phyloP scores from a whole-genome alignment of 371 early-diverging fungal species.

The Mucor piriformis region DNA sequence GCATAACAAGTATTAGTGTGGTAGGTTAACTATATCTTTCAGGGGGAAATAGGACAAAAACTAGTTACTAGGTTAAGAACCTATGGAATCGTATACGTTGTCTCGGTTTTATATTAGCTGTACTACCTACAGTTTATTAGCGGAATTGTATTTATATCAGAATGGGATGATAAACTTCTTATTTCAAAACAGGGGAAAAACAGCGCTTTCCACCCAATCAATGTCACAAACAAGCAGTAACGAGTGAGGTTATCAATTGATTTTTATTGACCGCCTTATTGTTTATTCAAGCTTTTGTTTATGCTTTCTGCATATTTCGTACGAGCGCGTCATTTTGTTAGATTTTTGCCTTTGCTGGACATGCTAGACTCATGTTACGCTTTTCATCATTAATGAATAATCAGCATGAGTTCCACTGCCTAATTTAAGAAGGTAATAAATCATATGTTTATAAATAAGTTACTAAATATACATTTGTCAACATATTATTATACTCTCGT shows the following conservation, averaged over 20 bases:
- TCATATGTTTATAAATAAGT: conserved; percentile 5
- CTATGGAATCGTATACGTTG: not conserved
- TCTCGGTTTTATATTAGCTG: not conserved
- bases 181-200: not conserved
- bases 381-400: not conserved
- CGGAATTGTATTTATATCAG: conserved; percentile 5
- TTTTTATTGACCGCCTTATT: too few species aligned
- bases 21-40: not conserved
- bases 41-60: not conserved
- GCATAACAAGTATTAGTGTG: not conserved
- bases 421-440: not conserved
- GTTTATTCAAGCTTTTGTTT: too few species aligned
- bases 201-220: not conserved
- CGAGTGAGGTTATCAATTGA: too few species aligned
- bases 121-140: conserved; percentile 13
- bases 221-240: not conserved
- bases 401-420: not conserved
- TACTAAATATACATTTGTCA: not conserved
- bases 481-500: not conserved
- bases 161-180: conserved; percentile 5
- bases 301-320: too few species aligned
- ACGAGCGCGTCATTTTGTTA: not conserved
- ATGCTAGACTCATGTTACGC: not conserved
- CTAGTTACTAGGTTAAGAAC: not conserved
- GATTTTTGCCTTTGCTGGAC: not conserved